A percentile compares a stretch with the other conserved stretches of the same genome.
Evolutionary conservation across 1,284 basidiomycete species (phyloP).

Genomic region (Ganoderma lingzhi): DNA sequence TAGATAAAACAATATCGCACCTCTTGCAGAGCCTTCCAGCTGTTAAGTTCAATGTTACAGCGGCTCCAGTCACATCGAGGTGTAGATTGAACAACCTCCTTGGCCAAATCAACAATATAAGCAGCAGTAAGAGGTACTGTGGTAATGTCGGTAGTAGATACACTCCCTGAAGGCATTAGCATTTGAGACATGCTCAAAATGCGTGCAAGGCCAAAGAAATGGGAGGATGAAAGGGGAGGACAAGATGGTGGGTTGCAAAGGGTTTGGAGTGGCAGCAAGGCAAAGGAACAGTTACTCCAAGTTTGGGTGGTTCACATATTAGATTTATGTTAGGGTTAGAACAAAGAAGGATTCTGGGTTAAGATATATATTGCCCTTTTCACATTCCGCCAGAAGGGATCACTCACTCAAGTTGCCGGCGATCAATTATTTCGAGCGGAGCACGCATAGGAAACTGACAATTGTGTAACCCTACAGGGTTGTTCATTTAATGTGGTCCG

Average conservation of each 20-base stretch:
- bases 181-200: not conserved
- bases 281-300: slow-evolving; percentile 6
- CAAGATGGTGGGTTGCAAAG: slow-evolving; percentile 5
- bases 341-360: slow-evolving; percentile 11
- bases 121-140: slow-evolving; percentile 18
- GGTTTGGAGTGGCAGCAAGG: not conserved
- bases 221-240: not conserved
- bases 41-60: slow-evolving; percentile 32
- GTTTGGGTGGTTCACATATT: slow-evolving; percentile 16
- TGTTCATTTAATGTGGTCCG: not conserved
- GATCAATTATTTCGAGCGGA: not conserved
- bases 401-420: not conserved
- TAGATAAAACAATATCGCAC: slow-evolving; percentile 17
- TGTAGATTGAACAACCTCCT: slow-evolving; percentile 25
- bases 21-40: slow-evolving; percentile 34
- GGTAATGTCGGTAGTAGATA: not conserved
- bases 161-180: not conserved
- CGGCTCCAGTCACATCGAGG: slow-evolving; percentile 31
- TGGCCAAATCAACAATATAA: slow-evolving; percentile 25
- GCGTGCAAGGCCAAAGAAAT: not conserved
- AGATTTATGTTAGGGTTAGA: slow-evolving; percentile 17
- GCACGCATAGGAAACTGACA: not conserved
- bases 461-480: slow-evolving; percentile 10
- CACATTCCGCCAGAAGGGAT: not conserved
- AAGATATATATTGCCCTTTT: slow-evolving; percentile 3